Base-by-base conservation (phyloP, 2,329 filamentous ascomycete genomes). In the Fusarium longipes region DNA sequence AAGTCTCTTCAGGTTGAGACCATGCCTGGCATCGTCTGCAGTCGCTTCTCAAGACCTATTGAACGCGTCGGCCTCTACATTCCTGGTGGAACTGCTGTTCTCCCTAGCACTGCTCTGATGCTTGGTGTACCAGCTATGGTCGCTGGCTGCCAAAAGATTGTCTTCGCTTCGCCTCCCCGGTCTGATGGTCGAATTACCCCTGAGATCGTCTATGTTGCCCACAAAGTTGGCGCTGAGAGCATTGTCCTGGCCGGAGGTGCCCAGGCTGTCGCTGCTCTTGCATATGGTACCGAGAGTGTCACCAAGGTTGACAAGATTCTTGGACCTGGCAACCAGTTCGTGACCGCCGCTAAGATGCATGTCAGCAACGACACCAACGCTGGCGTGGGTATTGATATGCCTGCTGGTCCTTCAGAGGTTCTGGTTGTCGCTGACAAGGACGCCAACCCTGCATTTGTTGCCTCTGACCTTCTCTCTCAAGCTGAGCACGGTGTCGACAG, bases 221-320 rank as follows among this genome's bases (percentile, higher is more conserved):
- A 98, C 87, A 98, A 97, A 81, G 90, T 98, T 53, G 95, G 95
- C 48, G 96, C 96, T 3, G 93, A 97, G 80, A 93, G 92, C 75
- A 98, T 99, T 71, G 95, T 99, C 7, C 87, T 99, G 25, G 96
- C 96, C 12, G 96, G 96, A 64, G 96, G 96, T 65, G 96, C 95
- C 1, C 96, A 99, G 81, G 96, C 96, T 40, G 90, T 99, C 35
- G 96, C 95, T 20, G 96, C 96, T 45, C 91, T 99, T 90, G 96
- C 96, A 3, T 99, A 99, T 80, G 96, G 96, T 45, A 99, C 96
- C 1, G 91, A 97, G 80, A 95, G 90, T 72, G 89, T 99, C 49
- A 92, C 85, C 78, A 99, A 99, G 83, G 96, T 99, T 9, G 96
- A 99, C 84, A 99, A 99, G 87, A 97, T 99, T 72, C 88, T 98